These are phyloP conservation scores for Trypanosoma scelopori DNA, from an alignment of 208 protist genomes.

Conservation along the genomic window DNA sequence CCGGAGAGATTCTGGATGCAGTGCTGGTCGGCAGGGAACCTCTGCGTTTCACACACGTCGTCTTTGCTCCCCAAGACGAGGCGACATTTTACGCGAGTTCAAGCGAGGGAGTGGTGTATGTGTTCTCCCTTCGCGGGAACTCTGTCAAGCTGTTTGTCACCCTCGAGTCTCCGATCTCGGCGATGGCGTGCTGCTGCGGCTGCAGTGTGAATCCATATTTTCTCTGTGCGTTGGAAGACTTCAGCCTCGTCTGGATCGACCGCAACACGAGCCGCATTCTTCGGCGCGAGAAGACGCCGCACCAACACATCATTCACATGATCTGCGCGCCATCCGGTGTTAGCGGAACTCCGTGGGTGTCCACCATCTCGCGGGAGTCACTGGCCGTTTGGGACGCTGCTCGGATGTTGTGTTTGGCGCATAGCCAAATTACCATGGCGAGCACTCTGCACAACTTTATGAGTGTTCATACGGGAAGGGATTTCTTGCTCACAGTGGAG, in stretches of 20 bases:
- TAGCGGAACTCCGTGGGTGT: neutral
- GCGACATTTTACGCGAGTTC: slow-evolving; percentile 23
- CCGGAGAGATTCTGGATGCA: slow-evolving; percentile 21
- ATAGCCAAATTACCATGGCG: slow-evolving; percentile 9
- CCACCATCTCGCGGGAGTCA: slow-evolving; percentile 23
- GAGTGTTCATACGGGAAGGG: slow-evolving; percentile 12
- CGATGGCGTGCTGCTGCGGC: slow-evolving; percentile 17
- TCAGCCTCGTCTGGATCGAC: slow-evolving; percentile 26
- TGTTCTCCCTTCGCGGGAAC: slow-evolving; percentile 25
- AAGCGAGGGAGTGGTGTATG: slow-evolving; percentile 16
- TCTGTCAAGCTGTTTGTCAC: slow-evolving; percentile 22
- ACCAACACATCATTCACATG: slow-evolving; percentile 9
- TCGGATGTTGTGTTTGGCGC: slow-evolving; percentile 16
- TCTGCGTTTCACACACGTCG: slow-evolving; percentile 17
- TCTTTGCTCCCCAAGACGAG: slow-evolving; percentile 24
- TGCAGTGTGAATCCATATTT: slow-evolving; percentile 3
- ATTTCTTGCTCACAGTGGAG: slow-evolving; percentile 22
- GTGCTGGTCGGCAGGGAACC: slow-evolving; percentile 5
- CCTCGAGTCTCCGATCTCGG: slow-evolving; percentile 17
- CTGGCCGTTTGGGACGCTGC: slow-evolving; percentile 27
- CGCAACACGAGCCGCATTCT: slow-evolving; percentile 26
- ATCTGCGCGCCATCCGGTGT: neutral
- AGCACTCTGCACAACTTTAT: slow-evolving; percentile 15
- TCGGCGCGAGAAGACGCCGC: slow-evolving; percentile 15
- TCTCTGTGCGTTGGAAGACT: slow-evolving; percentile 24